Percentiles rank a stretch among this genome's conserved stretches.
phyloP scores from a whole-genome alignment of 805 yeast species.

The Kodamaea laetipori region DNA sequence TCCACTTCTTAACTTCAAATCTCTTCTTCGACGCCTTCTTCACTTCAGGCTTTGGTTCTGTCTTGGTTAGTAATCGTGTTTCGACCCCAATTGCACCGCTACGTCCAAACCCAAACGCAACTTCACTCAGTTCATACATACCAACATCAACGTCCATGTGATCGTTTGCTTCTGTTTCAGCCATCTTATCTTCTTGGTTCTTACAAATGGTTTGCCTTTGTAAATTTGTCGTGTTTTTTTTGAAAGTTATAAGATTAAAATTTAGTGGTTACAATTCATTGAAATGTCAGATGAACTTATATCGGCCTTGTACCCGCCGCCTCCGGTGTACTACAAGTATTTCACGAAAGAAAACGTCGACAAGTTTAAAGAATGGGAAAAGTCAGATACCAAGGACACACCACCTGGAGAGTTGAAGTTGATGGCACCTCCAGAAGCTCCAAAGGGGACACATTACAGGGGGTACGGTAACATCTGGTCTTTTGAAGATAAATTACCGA shows the following conservation, averaged over 20 bases:
- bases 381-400: constrained; percentile 19
- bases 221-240: constrained; percentile 7
- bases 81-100: background rate
- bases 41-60: constrained; percentile 20
- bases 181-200: constrained; percentile 8
- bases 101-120: background rate
- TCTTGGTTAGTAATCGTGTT: constrained; percentile 12
- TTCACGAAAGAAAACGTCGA: constrained; percentile 71
- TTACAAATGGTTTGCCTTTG: background rate
- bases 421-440: constrained; percentile 64
- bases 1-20: constrained; percentile 96
- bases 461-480: constrained; percentile 94
- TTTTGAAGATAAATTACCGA: constrained; percentile 72
- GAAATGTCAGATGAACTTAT: constrained; percentile 34
- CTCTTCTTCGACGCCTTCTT: constrained; percentile 53
- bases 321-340: constrained; percentile 78
- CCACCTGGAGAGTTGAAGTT: constrained; percentile 53
- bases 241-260: background rate
- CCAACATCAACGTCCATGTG: constrained; percentile 38
- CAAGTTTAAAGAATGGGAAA: constrained; percentile 36
- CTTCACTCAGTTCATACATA: constrained; percentile 14
- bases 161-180: constrained; percentile 22
- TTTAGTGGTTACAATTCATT: background rate
- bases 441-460: constrained; percentile 66
- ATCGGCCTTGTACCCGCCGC: constrained; percentile 88